Conservation (phyloP, 2,329 filamentous ascomycete genomes). For the Pestalotiopsis sp. region DNA sequence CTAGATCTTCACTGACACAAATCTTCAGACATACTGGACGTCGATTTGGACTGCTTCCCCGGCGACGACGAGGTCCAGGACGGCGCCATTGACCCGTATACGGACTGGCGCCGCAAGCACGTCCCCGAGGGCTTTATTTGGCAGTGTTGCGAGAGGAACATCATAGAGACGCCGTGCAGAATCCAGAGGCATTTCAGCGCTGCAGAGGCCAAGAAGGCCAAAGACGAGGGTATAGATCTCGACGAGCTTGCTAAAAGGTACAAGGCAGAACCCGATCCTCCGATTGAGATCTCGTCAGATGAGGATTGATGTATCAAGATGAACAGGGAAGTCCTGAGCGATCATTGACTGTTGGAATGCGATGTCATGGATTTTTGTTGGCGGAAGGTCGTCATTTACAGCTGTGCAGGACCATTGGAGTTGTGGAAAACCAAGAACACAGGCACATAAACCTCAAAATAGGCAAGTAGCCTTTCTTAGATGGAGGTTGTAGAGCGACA, state of each 20-base stretch:
- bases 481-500: too few relatives aligned
- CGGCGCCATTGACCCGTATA: not conserved
- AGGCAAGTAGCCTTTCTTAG: too few relatives aligned
- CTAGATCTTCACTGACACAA: not conserved
- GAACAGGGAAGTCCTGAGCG: too few relatives aligned
- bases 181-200: not conserved
- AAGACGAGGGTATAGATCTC: not conserved
- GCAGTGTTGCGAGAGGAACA: not conserved
- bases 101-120: conserved; percentile 8
- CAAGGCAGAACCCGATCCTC: not conserved
- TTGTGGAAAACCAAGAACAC: too few relatives aligned
- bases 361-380: too few relatives aligned
- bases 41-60: not conserved
- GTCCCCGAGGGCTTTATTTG: conserved; percentile 3
- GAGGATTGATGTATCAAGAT: not conserved
- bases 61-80: conserved; percentile 3
- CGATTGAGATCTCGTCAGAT: not conserved
- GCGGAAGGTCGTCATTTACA: too few relatives aligned
- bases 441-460: too few relatives aligned
- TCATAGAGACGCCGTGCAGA: not conserved
- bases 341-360: too few relatives aligned
- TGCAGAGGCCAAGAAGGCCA: not conserved
- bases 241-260: too few relatives aligned
- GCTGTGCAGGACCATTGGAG: too few relatives aligned
- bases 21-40: not conserved